A percentile compares a stretch with the other conserved stretches of the same genome.
Evolutionary conservation across 2,329 filamentous ascomycete species (phyloP).

Genomic region (Blastomyces emzantsi): DNA sequence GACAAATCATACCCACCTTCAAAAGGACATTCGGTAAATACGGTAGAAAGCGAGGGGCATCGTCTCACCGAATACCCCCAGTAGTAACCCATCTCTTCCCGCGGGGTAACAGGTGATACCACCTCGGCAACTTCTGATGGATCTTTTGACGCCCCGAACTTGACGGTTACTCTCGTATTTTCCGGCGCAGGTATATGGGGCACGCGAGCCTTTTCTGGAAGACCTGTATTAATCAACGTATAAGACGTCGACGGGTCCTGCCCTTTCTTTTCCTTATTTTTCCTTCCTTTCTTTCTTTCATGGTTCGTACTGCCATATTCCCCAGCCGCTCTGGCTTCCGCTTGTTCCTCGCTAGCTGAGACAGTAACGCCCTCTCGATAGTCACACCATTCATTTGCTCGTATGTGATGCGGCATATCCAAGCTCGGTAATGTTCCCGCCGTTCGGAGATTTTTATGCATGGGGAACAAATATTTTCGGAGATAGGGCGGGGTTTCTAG

Average conservation of each 20-base stretch:
- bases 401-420: conserved; percentile 77
- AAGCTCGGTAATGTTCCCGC: conserved; percentile 66
- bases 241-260: conserved; percentile 11
- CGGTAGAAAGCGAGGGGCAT: conserved; percentile 55
- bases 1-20: conserved; percentile 73
- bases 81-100: conserved; percentile 71
- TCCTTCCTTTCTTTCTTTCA: conserved; percentile 7
- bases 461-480: conserved; percentile 62
- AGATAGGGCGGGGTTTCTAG: conserved; percentile 79
- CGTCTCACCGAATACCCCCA: conserved; percentile 72
- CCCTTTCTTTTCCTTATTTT: conserved; percentile 30
- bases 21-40: conserved; percentile 69
- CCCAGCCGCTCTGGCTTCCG: background rate
- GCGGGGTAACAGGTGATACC: conserved; percentile 58
- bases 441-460: conserved; percentile 67
- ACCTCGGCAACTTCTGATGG: conserved; percentile 43
- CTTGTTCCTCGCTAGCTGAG: conserved; percentile 32
- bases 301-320: background rate
- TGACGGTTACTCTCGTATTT: conserved; percentile 65
- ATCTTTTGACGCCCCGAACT: conserved; percentile 43
- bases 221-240: conserved; percentile 44
- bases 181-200: conserved; percentile 51
- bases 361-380: conserved; percentile 71
- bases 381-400: conserved; percentile 64
- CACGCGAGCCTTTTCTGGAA: conserved; percentile 44